Conservation (phyloP, 257 asterid species). For the Solanum ahanhuiri region DNA sequence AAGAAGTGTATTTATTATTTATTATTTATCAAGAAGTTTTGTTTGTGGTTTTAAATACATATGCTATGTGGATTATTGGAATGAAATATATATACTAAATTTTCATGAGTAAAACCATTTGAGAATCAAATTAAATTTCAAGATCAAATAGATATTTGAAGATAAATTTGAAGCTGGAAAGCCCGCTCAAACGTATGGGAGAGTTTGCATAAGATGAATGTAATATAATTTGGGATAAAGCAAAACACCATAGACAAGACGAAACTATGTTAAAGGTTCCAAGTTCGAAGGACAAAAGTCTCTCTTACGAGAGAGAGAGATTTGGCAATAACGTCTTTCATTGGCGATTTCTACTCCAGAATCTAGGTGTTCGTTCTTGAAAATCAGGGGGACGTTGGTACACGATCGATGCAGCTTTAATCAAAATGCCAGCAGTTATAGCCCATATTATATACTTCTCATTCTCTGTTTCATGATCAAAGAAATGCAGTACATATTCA, state of each 20-base stretch:
- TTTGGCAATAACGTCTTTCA: constrained; percentile 10
- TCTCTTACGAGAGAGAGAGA: neutral
- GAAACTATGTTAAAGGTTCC: neutral
- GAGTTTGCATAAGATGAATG: neutral
- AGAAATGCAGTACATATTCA: constrained; percentile 58
- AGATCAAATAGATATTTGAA: neutral
- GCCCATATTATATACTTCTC: constrained; percentile 60
- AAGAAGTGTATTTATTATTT: too few relatives aligned
- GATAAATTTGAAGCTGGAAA: neutral
- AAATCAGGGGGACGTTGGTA: constrained; percentile 47
- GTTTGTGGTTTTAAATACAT: neutral
- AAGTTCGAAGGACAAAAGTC: neutral
- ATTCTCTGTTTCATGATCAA: constrained; percentile 36
- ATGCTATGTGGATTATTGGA: neutral
- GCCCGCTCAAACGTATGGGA: neutral
- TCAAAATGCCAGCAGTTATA: constrained; percentile 71
- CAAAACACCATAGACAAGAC: neutral
- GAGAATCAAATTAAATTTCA: neutral
- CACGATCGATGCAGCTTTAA: constrained; percentile 50
- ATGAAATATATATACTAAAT: neutral
- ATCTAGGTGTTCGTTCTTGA: constrained; percentile 46
- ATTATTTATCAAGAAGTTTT: neutral
- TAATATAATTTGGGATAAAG: neutral
- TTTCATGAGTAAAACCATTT: neutral
- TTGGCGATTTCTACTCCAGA: constrained; percentile 45